Evolutionary conservation across 805 yeast genomes (phyloP).

Genomic region (Yarrowia sp.): DNA sequence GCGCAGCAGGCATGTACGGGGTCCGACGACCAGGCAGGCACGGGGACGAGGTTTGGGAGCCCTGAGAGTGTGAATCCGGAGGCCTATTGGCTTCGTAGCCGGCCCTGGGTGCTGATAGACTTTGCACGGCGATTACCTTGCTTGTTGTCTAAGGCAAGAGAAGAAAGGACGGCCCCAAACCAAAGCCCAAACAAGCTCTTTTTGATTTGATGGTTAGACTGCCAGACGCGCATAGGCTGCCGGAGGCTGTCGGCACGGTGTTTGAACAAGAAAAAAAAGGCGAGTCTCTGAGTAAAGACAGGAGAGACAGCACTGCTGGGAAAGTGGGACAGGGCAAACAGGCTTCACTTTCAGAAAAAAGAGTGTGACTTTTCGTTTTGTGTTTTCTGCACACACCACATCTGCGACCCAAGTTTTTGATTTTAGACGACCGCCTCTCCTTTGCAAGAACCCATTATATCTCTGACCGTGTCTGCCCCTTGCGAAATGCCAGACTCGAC

Average conservation of each 20-base stretch:
- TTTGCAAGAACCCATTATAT: conserved; percentile 4
- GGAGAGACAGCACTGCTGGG: neutral
- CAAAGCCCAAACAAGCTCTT: conserved; percentile 4
- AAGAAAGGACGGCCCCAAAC: conserved; percentile 15
- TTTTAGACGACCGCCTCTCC: neutral
- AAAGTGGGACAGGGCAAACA: neutral
- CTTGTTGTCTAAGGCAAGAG: conserved; percentile 5
- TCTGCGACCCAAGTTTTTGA: neutral
- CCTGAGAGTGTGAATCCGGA: too few species aligned
- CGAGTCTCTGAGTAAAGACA: too few species aligned
- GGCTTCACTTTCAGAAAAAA: neutral
- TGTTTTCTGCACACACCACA: neutral
- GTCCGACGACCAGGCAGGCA: conserved; percentile 20
- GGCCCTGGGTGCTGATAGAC: neutral
- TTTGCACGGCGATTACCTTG: conserved; percentile 24
- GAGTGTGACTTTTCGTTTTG: neutral
- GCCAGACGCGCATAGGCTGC: conserved; percentile 26
- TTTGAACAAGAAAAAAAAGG: conserved; percentile 3
- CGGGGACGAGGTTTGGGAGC: neutral
- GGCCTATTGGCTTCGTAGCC: neutral
- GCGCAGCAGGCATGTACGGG: conserved; percentile 31
- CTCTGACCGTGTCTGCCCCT: conserved; percentile 1
- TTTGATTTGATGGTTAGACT: neutral
- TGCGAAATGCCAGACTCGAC: conserved; percentile 28
- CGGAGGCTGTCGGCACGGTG: conserved; percentile 6